Conservation (phyloP, 1,139 yeast genomes). For the Taphrina deformans region DNA sequence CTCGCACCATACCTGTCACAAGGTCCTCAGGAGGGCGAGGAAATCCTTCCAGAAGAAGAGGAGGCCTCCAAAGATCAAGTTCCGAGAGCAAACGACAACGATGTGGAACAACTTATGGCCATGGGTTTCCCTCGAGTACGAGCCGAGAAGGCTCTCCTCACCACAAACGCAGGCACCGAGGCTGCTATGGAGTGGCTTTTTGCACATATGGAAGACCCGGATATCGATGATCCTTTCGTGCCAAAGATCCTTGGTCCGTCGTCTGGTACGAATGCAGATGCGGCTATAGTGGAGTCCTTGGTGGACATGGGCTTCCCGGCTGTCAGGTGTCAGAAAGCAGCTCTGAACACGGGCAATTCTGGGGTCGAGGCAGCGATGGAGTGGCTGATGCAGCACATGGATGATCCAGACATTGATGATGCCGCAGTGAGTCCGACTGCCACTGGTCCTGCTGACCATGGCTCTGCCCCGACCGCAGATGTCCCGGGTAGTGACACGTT, state of each 20-base stretch:
- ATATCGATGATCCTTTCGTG: slow-evolving; percentile 64
- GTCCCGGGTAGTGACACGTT: slow-evolving; percentile 41
- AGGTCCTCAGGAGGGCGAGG: slow-evolving; percentile 52
- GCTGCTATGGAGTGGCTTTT: slow-evolving; percentile 89
- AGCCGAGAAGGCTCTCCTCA: slow-evolving; percentile 64
- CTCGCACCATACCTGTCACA: slow-evolving; percentile 47
- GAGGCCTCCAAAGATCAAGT: slow-evolving; percentile 40
- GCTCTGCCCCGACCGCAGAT: slow-evolving; percentile 37
- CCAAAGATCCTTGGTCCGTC: slow-evolving; percentile 41
- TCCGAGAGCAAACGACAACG: slow-evolving; percentile 59
- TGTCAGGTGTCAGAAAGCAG: slow-evolving; percentile 66
- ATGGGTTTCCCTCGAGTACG: slow-evolving; percentile 89
- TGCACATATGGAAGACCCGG: slow-evolving; percentile 81
- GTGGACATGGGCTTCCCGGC: slow-evolving; percentile 75
- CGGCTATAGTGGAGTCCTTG: slow-evolving; percentile 50
- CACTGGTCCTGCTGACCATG: slow-evolving; percentile 40
- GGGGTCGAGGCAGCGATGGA: slow-evolving; percentile 79
- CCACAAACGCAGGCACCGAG: slow-evolving; percentile 68
- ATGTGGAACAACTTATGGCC: slow-evolving; percentile 57
- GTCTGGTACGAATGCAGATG: slow-evolving; percentile 48
- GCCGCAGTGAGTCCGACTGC: slow-evolving; percentile 33
- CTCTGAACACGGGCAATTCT: slow-evolving; percentile 51
- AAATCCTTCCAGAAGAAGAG: slow-evolving; percentile 48
- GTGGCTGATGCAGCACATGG: slow-evolving; percentile 81
- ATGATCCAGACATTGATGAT: slow-evolving; percentile 51